Percentiles rank a stretch among this genome's conserved stretches.
phyloP scores from a whole-genome alignment of 1,284 basidiomycete species.

The Ganoderma lucidum region DNA sequence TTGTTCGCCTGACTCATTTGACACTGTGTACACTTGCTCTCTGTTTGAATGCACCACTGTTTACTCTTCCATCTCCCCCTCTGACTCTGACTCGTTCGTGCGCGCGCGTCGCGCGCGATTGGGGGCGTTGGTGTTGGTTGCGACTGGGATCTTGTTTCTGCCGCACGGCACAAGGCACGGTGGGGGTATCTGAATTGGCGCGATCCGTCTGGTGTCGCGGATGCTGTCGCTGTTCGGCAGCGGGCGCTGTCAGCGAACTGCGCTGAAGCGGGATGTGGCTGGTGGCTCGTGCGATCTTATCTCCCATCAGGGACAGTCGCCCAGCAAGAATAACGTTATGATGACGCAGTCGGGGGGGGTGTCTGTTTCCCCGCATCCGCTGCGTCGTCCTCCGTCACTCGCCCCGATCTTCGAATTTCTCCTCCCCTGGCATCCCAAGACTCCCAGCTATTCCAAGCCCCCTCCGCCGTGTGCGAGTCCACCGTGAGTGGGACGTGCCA shows the following conservation, averaged over 20 bases:
- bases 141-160: background rate
- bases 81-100: background rate
- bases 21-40: constrained; percentile 24
- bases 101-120: background rate
- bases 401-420: constrained; percentile 10
- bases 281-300: constrained; percentile 24
- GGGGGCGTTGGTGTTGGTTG: background rate
- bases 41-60: constrained; percentile 8
- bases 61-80: background rate
- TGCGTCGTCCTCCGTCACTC: background rate
- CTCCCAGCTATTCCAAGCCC: background rate
- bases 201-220: background rate
- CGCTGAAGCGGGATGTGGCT: constrained; percentile 4
- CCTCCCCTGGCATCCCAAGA: background rate
- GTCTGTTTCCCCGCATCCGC: constrained; percentile 31
- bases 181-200: background rate
- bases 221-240: background rate
- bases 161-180: background rate
- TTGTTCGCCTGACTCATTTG: background rate
- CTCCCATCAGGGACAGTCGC: constrained; percentile 28
- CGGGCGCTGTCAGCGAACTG: background rate
- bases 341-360: constrained; percentile 25
- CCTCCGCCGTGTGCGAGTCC: background rate
- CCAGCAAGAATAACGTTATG: constrained; percentile 28
- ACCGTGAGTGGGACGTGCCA: background rate